These are phyloP conservation scores for Trichophyton equinum DNA, from an alignment of 2,329 filamentous ascomycete genomes.

Conservation along the genomic window DNA sequence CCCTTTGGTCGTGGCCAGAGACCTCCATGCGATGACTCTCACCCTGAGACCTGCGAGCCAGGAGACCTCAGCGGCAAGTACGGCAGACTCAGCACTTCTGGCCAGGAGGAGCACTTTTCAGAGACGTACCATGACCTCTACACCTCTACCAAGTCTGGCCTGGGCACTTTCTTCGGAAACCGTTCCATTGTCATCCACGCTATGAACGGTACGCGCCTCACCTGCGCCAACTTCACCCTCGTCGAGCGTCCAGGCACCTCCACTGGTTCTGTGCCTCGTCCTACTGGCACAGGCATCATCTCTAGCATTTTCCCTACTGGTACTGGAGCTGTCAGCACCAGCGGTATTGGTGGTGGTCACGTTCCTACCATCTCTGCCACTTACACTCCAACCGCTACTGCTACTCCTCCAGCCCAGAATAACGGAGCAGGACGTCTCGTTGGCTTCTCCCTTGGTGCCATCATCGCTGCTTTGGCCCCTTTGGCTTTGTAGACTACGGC, in stretches of 20 bases:
- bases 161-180: slow-evolving; percentile 41
- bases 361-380: neutral
- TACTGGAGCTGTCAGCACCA: neutral
- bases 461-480: neutral
- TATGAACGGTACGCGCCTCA: slow-evolving; percentile 40
- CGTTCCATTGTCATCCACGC: slow-evolving; percentile 43
- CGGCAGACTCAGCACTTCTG: slow-evolving; percentile 44
- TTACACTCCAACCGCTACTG: neutral
- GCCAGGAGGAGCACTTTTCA: slow-evolving; percentile 21
- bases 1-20: slow-evolving; percentile 54
- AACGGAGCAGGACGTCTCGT: neutral
- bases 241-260: neutral
- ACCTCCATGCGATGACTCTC: slow-evolving; percentile 45
- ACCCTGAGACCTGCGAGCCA: slow-evolving; percentile 56
- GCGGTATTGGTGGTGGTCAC: neutral
- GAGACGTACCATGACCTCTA: slow-evolving; percentile 37
- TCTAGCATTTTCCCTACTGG: neutral
- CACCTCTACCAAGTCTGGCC: slow-evolving; percentile 32
- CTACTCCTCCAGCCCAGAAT: neutral
- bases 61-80: slow-evolving; percentile 67
- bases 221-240: slow-evolving; percentile 44
- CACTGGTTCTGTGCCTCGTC: neutral
- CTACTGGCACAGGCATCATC: slow-evolving; percentile 1
- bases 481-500: neutral
- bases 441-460: neutral